These are phyloP conservation scores for Ophiostoma himal-ulmi DNA, from an alignment of 2,329 filamentous ascomycete genomes.

Conservation along the genomic window DNA sequence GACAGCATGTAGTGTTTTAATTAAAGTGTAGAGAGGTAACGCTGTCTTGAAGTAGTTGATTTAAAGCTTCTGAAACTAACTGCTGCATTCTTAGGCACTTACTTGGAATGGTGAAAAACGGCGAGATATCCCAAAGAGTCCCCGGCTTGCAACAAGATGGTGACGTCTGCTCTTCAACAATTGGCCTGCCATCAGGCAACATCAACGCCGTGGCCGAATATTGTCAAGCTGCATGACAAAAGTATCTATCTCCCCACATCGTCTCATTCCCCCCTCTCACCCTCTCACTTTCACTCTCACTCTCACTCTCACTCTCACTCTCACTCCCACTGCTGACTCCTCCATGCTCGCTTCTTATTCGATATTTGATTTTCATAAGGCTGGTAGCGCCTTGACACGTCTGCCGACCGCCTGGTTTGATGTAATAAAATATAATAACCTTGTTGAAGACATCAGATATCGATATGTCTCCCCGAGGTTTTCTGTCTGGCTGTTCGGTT, in stretches of 20 bases:
- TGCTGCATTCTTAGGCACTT: not conserved
- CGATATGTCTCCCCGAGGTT: not conserved
- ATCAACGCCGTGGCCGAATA: not conserved
- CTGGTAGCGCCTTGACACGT: slow-evolving; percentile 4
- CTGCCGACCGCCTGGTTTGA: not conserved
- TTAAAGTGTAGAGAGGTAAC: not conserved
- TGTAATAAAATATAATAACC: not conserved
- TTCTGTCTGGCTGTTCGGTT: not conserved
- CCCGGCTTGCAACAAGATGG: not conserved
- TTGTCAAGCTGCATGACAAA: not conserved
- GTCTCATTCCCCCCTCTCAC: not conserved
- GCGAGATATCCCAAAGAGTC: not conserved
- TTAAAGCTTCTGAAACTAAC: no score
- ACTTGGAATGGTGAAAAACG: not conserved
- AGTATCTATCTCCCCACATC: not conserved
- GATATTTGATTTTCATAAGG: not conserved
- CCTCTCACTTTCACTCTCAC: not conserved
- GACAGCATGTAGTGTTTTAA: not conserved
- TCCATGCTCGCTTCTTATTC: not conserved
- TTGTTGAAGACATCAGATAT: not conserved
- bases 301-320: not conserved
- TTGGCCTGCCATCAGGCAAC: not conserved
- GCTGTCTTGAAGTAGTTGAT: no score
- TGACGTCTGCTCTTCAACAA: not conserved
- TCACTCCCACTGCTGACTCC: not conserved